Evolutionary conservation across 129 eudicot species (phyloP).

Genomic region (Pseudognaphalium luteoalbum): DNA sequence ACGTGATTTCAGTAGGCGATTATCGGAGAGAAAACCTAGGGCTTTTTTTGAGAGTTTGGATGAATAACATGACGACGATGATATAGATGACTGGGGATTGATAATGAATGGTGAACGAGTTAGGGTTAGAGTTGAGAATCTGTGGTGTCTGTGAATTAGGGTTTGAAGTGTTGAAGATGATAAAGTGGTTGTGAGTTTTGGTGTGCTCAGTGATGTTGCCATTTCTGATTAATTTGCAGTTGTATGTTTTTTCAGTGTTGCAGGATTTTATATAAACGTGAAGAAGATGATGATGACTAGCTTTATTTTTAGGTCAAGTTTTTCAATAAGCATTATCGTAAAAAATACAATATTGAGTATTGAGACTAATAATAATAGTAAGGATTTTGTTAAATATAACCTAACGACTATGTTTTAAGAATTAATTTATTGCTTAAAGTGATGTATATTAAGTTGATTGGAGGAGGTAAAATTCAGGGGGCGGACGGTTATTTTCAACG

Average conservation of each 20-base stretch:
- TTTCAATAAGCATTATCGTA: too few species aligned
- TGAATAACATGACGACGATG: slow-evolving; percentile 26
- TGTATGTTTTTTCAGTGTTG: not conserved
- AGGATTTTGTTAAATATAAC: too few species aligned
- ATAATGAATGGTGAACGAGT: slow-evolving; percentile 32
- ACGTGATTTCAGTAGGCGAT: slow-evolving; percentile 38
- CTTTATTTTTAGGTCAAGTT: too few species aligned
- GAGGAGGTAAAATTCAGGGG: too few species aligned
- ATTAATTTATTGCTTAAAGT: too few species aligned
- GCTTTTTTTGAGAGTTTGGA: slow-evolving; percentile 23
- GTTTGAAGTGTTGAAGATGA: slow-evolving; percentile 51
- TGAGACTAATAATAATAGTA: too few species aligned
- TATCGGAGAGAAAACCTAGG: slow-evolving; percentile 33
- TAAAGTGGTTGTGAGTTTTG: slow-evolving; percentile 52
- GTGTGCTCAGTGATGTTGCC: slow-evolving; percentile 68
- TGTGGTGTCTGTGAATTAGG: slow-evolving; percentile 38
- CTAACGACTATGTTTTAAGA: too few species aligned
- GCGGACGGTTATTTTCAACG: too few species aligned
- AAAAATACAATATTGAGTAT: too few species aligned
- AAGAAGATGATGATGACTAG: not conserved
- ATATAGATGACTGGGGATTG: slow-evolving; percentile 30
- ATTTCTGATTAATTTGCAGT: slow-evolving; percentile 15
- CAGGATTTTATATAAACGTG: not conserved
- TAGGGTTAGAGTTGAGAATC: slow-evolving; percentile 22
- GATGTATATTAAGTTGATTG: too few species aligned